Base-by-base conservation (phyloP, 1,284 basidiomycete genomes). In the Mycosarcoma maydis region DNA sequence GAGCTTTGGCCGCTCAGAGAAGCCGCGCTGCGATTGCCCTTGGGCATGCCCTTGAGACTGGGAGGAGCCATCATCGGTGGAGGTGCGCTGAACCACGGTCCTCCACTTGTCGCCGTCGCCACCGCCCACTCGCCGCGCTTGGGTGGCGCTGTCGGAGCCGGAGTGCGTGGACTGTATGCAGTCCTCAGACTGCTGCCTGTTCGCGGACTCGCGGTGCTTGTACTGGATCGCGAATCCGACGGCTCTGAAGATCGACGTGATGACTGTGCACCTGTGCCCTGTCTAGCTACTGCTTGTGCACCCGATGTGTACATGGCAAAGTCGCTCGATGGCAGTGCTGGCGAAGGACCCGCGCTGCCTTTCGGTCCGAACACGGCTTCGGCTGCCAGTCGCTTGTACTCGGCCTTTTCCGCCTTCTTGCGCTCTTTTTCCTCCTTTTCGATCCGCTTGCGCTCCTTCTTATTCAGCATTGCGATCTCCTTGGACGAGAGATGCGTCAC, bases 291-390 rank as follows among this genome's bases (percentile, higher is more conserved):
- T 16, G 27, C 36, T 24, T 47, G 47, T n/a, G 60, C 23, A n/a
- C 50, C 55, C 3, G 44, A 52, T 6, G 56, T 59, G 43, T 51
- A 70, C 41, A 46, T 44, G 17, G 50, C 55, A 60, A 65, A 65
- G 56, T 65, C 67, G 57, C 61, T 65, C 48, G 49, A 32, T 8
- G 45, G 9, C n/a, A 53, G 32, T n/a, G 59, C 50, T 13, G 45
- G 34, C 22, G 46, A 37, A 6, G 60, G 67, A 0, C 56, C 67
- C 13, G 52, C 41, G 33, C 60, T 65, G 4, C 67, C 67, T 20
- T 70, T 70, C 52, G 61, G 54, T n/a, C 68, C 68, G 29, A 71
- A 71, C 47, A 71, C 68, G 11, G 68, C 68, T 19, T 66, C 61
- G 1, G 68, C 68, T 20, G 58, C 68, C 38, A 71, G 38, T 3